These are phyloP conservation scores for Candida michaelii DNA, from an alignment of 805 yeast genomes.

Conservation along the genomic window DNA sequence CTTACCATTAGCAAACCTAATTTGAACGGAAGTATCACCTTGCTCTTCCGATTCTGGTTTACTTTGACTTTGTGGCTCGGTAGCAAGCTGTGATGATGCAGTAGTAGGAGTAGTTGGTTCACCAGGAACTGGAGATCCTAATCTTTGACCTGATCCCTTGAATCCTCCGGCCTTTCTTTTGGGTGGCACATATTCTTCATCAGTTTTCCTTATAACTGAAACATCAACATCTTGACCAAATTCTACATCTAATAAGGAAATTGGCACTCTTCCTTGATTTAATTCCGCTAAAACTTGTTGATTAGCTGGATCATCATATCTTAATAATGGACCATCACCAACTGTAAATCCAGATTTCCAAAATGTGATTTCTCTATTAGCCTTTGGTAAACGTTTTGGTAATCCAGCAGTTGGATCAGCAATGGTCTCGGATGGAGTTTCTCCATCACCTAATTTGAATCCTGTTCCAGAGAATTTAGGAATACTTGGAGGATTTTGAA, in stretches of 20 bases:
- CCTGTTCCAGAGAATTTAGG: slow-evolving; percentile 50
- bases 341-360: slow-evolving; percentile 97
- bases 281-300: slow-evolving; percentile 73
- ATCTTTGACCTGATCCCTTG: slow-evolving; percentile 74
- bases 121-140: slow-evolving; percentile 89
- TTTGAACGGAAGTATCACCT: slow-evolving; percentile 78
- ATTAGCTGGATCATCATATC: slow-evolving; percentile 93
- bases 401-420: slow-evolving; percentile 28
- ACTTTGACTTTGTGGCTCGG: slow-evolving; percentile 19
- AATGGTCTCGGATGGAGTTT: slow-evolving; percentile 33
- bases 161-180: slow-evolving; percentile 64
- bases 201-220: slow-evolving; percentile 73
- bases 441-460: slow-evolving; percentile 51
- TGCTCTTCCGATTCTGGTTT: slow-evolving; percentile 15
- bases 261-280: slow-evolving; percentile 88
- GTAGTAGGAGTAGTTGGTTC: slow-evolving; percentile 35
- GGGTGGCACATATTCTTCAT: slow-evolving; percentile 78
- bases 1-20: slow-evolving; percentile 81
- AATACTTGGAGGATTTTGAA: slow-evolving; percentile 31
- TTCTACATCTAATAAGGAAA: slow-evolving; percentile 75
- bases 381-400: slow-evolving; percentile 44
- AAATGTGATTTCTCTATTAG: slow-evolving; percentile 79
- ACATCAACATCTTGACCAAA: slow-evolving; percentile 95
- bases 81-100: slow-evolving; percentile 17
- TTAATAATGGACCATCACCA: slow-evolving; percentile 82